Evolutionary conservation across 345 rosid species (phyloP).

Genomic region (Iberis pinnata): DNA sequence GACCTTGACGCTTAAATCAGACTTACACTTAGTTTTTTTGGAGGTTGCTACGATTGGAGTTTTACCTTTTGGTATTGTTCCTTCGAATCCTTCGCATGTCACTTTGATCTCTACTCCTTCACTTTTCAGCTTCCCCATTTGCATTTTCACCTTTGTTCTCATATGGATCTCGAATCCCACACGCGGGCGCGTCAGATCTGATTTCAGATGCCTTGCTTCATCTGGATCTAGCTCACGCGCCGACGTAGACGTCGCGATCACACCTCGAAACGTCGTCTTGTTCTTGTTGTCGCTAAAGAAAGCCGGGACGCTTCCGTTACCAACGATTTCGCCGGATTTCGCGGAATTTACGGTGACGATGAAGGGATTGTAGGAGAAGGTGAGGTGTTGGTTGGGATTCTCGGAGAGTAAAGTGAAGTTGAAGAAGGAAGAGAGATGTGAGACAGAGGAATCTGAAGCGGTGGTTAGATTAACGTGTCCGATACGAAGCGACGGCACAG

Average conservation of each 20-base stretch:
- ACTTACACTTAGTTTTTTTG: slow-evolving; percentile 55
- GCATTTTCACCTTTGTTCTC: slow-evolving; percentile 60
- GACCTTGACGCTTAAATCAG: slow-evolving; percentile 77
- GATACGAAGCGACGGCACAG: slow-evolving; percentile 66
- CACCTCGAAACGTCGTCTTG: slow-evolving; percentile 50
- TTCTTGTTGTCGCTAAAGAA: slow-evolving; percentile 49
- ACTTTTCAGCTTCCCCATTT: slow-evolving; percentile 48
- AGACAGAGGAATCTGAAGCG: slow-evolving; percentile 53
- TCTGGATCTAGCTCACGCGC: slow-evolving; percentile 66
- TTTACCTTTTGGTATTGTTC: slow-evolving; percentile 62
- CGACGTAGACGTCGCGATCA: slow-evolving; percentile 42
- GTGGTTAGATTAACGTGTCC: slow-evolving; percentile 63
- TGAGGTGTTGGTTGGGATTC: slow-evolving; percentile 73
- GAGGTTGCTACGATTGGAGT: slow-evolving; percentile 49
- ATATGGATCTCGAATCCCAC: slow-evolving; percentile 46
- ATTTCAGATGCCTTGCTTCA: slow-evolving; percentile 43
- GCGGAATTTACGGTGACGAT: slow-evolving; percentile 35
- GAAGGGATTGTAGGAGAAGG: slow-evolving; percentile 63
- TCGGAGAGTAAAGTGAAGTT: slow-evolving; percentile 68
- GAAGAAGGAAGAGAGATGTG: slow-evolving; percentile 58
- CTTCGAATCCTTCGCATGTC: slow-evolving; percentile 61
- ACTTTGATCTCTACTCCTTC: slow-evolving; percentile 77
- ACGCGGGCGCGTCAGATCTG: slow-evolving; percentile 66
- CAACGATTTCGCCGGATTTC: slow-evolving; percentile 43
- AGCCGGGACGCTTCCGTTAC: slow-evolving; percentile 65